Evolutionary conservation across 768 basidiomycete genomes (phyloP).

Genomic region (Pleurotus ostreatus): DNA sequence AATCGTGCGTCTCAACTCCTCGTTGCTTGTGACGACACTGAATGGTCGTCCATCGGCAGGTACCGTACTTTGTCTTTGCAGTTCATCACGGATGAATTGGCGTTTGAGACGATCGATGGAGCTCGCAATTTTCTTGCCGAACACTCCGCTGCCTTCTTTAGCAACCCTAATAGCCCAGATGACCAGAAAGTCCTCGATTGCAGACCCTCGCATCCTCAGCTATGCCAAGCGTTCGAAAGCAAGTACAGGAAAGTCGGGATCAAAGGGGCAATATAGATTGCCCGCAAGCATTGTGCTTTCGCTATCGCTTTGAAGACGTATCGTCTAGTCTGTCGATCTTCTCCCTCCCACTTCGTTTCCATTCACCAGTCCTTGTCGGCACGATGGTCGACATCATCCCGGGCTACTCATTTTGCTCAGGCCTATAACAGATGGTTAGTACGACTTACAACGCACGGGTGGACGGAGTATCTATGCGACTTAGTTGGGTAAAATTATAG

Average conservation of each 20-base stretch:
- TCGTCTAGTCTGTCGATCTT: slow-evolving; percentile 12
- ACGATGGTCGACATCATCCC: background rate
- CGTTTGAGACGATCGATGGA: slow-evolving; percentile 66
- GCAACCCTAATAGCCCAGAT: slow-evolving; percentile 60
- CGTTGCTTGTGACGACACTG: background rate
- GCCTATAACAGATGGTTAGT: background rate
- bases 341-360: slow-evolving; percentile 13
- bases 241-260: slow-evolving; percentile 87
- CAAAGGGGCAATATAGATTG: slow-evolving; percentile 83
- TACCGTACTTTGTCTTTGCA: slow-evolving; percentile 75
- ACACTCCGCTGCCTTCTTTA: slow-evolving; percentile 66
- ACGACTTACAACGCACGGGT: background rate
- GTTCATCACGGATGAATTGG: slow-evolving; percentile 79
- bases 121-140: slow-evolving; percentile 65
- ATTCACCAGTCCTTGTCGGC: slow-evolving; percentile 5
- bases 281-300: slow-evolving; percentile 5
- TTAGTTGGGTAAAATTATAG: slow-evolving; percentile 3
- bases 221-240: slow-evolving; percentile 66
- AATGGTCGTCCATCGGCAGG: slow-evolving; percentile 37
- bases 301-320: background rate
- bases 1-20: slow-evolving; percentile 63
- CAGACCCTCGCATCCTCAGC: slow-evolving; percentile 50
- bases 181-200: slow-evolving; percentile 68
- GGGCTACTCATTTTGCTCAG: background rate
- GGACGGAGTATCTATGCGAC: background rate